phyloP scores from a whole-genome alignment of 2,329 filamentous ascomycete genomes.

The Alternaria arbusti region DNA sequence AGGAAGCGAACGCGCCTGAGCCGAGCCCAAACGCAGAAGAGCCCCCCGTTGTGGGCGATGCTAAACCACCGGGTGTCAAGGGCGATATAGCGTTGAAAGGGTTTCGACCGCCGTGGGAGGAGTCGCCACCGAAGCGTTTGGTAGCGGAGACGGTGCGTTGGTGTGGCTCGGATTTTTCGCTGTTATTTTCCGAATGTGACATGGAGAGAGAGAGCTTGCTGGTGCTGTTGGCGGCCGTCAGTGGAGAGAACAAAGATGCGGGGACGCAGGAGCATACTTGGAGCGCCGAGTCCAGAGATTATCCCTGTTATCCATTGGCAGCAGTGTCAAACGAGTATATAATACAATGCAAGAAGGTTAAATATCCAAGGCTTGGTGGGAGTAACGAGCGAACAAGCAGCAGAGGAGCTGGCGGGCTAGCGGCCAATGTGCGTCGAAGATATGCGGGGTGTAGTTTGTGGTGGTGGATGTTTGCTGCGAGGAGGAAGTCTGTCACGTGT shows the following conservation, averaged over 20 bases:
- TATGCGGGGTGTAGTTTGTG: constrained; percentile 11
- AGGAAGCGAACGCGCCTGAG: constrained; percentile 95
- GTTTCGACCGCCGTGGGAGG: constrained; percentile 77
- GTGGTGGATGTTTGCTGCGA: constrained; percentile 10
- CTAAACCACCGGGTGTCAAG: constrained; percentile 67
- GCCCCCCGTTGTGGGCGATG: constrained; percentile 77
- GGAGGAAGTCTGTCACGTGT: constrained; percentile 2
- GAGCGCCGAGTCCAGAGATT: constrained; percentile 79
- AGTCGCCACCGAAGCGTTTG: constrained; percentile 78
- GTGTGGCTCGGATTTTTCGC: constrained; percentile 60
- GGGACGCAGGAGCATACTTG: constrained; percentile 65
- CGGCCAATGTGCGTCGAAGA: constrained; percentile 19
- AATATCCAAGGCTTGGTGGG: constrained; percentile 41
- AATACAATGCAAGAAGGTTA: constrained; percentile 8
- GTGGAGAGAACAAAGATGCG: constrained; percentile 22
- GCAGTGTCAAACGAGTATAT: constrained; percentile 14
- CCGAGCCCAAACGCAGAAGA: constrained; percentile 93
- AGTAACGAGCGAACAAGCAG: constrained; percentile 47
- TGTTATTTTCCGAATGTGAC: constrained; percentile 61
- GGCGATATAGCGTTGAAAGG: constrained; percentile 80
- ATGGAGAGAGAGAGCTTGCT: constrained; percentile 92
- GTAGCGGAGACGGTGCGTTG: constrained; percentile 69
- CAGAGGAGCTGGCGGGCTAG: constrained; percentile 30
- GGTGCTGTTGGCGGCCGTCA: constrained; percentile 61
- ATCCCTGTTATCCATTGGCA: constrained; percentile 52